Percentiles rank a stretch among this genome's conserved stretches.
These are phyloP conservation scores for Yamadazyma sp. DNA, from an alignment of 805 yeast genomes.

Conservation along the genomic window DNA sequence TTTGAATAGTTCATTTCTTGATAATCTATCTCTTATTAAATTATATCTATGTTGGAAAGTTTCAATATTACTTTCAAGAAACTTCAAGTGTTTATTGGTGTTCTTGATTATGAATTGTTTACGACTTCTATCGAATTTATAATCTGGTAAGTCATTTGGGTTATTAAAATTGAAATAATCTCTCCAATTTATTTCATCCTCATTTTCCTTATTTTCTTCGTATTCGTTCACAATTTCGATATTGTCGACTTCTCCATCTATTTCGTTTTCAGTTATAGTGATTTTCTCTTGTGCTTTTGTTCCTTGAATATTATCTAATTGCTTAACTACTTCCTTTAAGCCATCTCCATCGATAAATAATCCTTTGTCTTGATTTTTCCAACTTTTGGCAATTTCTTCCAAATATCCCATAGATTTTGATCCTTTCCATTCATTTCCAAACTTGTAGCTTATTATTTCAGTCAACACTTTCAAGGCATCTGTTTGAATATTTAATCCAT, in stretches of 20 bases:
- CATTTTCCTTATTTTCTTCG: slow-evolving; percentile 25
- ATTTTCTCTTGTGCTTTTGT: slow-evolving; percentile 13
- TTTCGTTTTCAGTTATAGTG: not conserved
- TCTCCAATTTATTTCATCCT: slow-evolving; percentile 50
- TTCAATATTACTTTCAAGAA: slow-evolving; percentile 25
- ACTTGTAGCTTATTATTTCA: slow-evolving; percentile 67
- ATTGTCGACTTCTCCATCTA: slow-evolving; percentile 9
- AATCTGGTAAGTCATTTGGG: slow-evolving; percentile 62
- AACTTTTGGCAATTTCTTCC: slow-evolving; percentile 73
- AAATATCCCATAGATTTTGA: slow-evolving; percentile 57
- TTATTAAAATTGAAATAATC: slow-evolving; percentile 68
- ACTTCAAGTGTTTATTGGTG: slow-evolving; percentile 13
- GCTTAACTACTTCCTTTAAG: slow-evolving; percentile 60
- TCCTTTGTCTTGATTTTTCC: slow-evolving; percentile 91
- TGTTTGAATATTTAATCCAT: slow-evolving; percentile 85
- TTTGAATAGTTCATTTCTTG: slow-evolving; percentile 75
- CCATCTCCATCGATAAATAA: slow-evolving; percentile 78
- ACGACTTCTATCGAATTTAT: slow-evolving; percentile 56
- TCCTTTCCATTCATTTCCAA: slow-evolving; percentile 86
- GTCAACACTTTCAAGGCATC: slow-evolving; percentile 76
- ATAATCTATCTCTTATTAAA: slow-evolving; percentile 64
- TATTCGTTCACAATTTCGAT: slow-evolving; percentile 6
- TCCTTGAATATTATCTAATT: slow-evolving; percentile 29
- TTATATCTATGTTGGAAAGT: slow-evolving; percentile 55
- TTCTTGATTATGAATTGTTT: slow-evolving; percentile 54